Evolutionary conservation across 2,329 filamentous ascomycete species (phyloP), one percentile per base, ranked within the genome.

Genomic region (Microcyclospora tardicrescens): DNA sequence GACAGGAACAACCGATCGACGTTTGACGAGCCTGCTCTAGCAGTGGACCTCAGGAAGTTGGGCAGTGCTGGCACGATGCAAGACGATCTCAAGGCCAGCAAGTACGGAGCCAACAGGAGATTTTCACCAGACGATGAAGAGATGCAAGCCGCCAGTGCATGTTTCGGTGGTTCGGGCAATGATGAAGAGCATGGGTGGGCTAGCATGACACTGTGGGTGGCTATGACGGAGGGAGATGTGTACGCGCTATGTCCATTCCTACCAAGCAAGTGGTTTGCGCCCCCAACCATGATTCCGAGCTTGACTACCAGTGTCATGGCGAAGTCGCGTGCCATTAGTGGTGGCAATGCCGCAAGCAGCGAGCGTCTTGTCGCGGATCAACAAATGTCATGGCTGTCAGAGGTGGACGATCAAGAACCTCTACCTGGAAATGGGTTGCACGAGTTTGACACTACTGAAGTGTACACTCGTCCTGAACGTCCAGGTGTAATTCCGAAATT

Each of bases 121-220:
- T 96, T 93, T 53, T 94, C 86, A 4, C 82, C 86, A 0, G 87
- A 96, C 57, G 76, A 75, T 2, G 79, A 93, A 42, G 87, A 96
- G 57, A 93, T 98, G 80, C 84, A 95, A 55, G 85, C 93, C 15
- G 85, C 86, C 3, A 80, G 87, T 2, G 86, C 87, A 36, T 84
- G 79, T 57, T 98, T 98, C 63, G 89, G 86, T 11, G 86, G 86
- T 16, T 66, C 58, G 36, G 73, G 71, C 9, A 64, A 60, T 39
- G 67, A 71, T 38, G 71, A 70, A 29, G 73, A 78, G 46, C 68
- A 75, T 52, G 72, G 73, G 2, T 98, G 91, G 91, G 83, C 86
- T 6, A 77, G 87, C 9, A 95, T 95, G 83, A 96, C 91, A 0
- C 69, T 98, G 10, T 98, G 89, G 84, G 67, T 96, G 37, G 86